Base-by-base conservation (phyloP, 2,329 filamentous ascomycete genomes). In the Ophiostoma sp. region DNA sequence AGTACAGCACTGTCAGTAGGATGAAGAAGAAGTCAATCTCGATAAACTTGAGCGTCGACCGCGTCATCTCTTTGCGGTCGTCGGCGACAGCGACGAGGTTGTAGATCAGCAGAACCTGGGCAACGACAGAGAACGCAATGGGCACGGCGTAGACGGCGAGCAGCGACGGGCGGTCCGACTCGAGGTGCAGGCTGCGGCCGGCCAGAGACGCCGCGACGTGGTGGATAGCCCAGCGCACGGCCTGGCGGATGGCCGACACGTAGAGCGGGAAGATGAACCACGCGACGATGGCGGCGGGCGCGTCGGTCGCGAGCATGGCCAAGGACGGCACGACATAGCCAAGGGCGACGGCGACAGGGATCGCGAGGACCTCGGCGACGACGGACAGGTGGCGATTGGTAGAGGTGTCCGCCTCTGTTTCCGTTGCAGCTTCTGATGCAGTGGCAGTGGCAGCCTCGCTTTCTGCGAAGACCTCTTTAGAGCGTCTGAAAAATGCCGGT, bases 301-400 rank as follows among this genome's bases (percentile, higher is more conserved):
- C 71, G 65, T 77, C 76, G 64, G 79, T 71, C n/a, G 77, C 71
- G n/a, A 85, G 77, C 79, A 84, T 81, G 45, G 80, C 69, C 4
- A 79, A 52, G 0, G 81, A 80, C 0, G 83, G 83, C 1, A 82
- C 70, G 60, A 82, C 76, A 71, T 78, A 85, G 45, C 83, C 83
- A 9, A 82, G 64, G 0, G 79, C 77, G 0, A 85, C 80, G 38
- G 80, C 81, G 40, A 80, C 72, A 7, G 84, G 83, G 27, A 85
- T 84, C 40, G 86, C 86, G 68, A 87, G 80, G 69, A 84, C 82
- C 75, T 89, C 87, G 2, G 84, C 77, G 36, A 75, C 76, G 6
- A 77, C 76, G 11, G 67, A 58, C 12, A 85, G 75, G 69, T 80
- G 78, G 8, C 81, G 78, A 69, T 74, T 71, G 47, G 74, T 68